Percentiles rank a stretch among this genome's conserved stretches.
Evolutionary conservation across 164 flowering plant genomes (phyloP).

Genomic region (Liriodendron chinense): DNA sequence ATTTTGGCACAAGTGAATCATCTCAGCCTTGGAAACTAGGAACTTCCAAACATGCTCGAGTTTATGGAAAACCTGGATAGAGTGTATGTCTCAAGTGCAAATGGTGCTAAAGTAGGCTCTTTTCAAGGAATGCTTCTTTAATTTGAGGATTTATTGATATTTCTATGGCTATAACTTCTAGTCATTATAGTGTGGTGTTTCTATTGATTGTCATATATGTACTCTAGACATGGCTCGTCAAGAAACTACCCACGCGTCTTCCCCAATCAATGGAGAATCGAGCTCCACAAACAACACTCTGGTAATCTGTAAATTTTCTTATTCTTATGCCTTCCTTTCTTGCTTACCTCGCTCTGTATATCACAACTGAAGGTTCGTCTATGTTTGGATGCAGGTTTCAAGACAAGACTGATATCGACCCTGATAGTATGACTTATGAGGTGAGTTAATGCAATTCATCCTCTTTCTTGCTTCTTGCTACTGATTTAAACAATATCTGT

Average conservation of each 20-base stretch:
- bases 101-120: neutral
- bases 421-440: constrained; percentile 41
- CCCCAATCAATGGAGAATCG: constrained; percentile 22
- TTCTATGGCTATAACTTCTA: neutral
- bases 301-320: constrained; percentile 19
- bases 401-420: constrained; percentile 38
- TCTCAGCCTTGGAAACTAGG: neutral
- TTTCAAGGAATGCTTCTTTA: neutral
- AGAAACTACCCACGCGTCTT: constrained; percentile 1
- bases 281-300: constrained; percentile 12
- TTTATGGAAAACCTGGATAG: neutral
- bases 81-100: neutral
- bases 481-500: neutral
- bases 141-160: neutral
- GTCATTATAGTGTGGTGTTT: neutral
- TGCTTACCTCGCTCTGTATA: neutral
- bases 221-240: neutral
- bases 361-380: constrained; percentile 2
- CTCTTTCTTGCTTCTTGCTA: neutral
- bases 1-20: neutral
- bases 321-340: neutral
- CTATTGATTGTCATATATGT: neutral
- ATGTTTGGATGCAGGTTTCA: constrained; percentile 20
- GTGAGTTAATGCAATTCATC: constrained; percentile 12
- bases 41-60: neutral